phyloP scores from a whole-genome alignment of 768 basidiomycete species.

The Rhodotorula kratochvilovae region DNA sequence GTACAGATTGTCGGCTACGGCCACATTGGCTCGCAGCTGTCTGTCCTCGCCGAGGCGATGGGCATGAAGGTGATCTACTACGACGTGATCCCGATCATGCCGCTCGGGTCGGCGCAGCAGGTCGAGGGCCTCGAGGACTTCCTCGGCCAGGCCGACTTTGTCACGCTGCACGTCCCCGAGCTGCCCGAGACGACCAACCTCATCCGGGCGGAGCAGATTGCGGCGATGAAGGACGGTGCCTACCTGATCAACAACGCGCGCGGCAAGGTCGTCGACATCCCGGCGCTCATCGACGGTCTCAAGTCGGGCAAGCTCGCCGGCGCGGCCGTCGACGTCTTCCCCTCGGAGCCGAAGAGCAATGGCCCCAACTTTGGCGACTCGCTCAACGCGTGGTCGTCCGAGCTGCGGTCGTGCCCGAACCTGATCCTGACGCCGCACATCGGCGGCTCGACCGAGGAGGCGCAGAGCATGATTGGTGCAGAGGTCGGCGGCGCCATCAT shows the following conservation, averaged over 20 bases:
- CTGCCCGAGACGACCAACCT: slow-evolving; percentile 91
- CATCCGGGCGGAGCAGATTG: slow-evolving; percentile 71
- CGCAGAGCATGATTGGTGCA: slow-evolving; percentile 92
- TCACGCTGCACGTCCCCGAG: slow-evolving; percentile 94
- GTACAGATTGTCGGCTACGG: slow-evolving; percentile 83
- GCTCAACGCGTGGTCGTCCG: slow-evolving; percentile 75
- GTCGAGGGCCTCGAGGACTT: slow-evolving; percentile 72
- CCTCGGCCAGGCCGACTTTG: slow-evolving; percentile 77
- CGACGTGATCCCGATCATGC: slow-evolving; percentile 95
- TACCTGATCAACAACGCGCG: slow-evolving; percentile 98
- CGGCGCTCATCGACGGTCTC: slow-evolving; percentile 74
- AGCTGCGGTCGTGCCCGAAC: slow-evolving; percentile 72
- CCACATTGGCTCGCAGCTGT: slow-evolving; percentile 95
- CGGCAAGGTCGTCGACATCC: slow-evolving; percentile 90
- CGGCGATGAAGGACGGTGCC: slow-evolving; percentile 87
- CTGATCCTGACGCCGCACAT: slow-evolving; percentile 97
- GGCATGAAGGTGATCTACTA: slow-evolving; percentile 94
- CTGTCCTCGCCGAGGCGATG: slow-evolving; percentile 91
- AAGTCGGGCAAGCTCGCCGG: slow-evolving; percentile 84
- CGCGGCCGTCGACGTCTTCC: slow-evolving; percentile 90
- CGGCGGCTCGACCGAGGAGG: slow-evolving; percentile 97
- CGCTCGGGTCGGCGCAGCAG: slow-evolving; percentile 86
- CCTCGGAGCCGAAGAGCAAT: slow-evolving; percentile 84
- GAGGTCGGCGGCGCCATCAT: slow-evolving; percentile 81
- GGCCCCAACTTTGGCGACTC: slow-evolving; percentile 80